A percentile compares a stretch with the other conserved stretches of the same genome.
phyloP scores from a whole-genome alignment of 305 asterid genomes.

The Rubia balearica region DNA sequence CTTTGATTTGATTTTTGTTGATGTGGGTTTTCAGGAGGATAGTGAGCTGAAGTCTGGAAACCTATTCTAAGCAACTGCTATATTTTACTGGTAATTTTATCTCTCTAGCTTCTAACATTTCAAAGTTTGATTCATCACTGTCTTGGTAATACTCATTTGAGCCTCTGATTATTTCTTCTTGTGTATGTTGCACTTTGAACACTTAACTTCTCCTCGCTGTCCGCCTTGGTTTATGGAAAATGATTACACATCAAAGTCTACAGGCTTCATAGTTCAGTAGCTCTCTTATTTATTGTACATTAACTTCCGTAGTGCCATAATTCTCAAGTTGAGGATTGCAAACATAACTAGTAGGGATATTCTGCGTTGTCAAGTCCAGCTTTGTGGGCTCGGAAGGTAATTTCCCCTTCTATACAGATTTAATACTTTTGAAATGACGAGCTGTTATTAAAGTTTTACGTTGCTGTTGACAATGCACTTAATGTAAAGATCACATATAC shows the following conservation, averaged over 20 bases:
- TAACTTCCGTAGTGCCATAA: neutral
- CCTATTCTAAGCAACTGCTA: neutral
- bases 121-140: neutral
- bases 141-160: neutral
- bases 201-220: neutral
- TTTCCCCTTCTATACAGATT: neutral
- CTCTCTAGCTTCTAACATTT: neutral
- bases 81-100: neutral
- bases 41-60: neutral
- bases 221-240: neutral
- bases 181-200: neutral
- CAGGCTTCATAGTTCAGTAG: neutral
- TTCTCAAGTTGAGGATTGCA: neutral
- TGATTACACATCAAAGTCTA: neutral
- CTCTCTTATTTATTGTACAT: neutral
- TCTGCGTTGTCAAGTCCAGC: neutral
- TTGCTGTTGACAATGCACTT: too few relatives aligned
- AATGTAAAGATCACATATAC: neutral
- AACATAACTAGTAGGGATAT: too few relatives aligned
- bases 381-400: neutral
- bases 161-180: neutral
- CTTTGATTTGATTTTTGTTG: neutral
- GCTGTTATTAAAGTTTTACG: neutral
- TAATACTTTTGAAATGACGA: neutral
- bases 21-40: conserved; percentile 4